Conservation (phyloP, 2,329 filamentous ascomycete genomes). For the Septoria petroselini region DNA sequence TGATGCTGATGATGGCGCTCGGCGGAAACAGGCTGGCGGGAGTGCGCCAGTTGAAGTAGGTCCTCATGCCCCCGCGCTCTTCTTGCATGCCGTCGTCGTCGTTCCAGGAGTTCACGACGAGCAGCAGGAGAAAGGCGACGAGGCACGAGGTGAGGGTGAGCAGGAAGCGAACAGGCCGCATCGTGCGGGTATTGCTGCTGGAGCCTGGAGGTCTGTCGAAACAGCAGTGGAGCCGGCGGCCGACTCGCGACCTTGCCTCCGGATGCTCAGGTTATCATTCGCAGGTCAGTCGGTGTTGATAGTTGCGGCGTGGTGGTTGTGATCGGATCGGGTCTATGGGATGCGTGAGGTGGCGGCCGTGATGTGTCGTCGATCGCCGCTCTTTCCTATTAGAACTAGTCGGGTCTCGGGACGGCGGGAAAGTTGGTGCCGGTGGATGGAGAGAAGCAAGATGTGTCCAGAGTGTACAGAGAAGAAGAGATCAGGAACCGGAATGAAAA, state of each 20-base stretch:
- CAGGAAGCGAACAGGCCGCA: constrained; percentile 43
- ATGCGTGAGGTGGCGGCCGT: background rate
- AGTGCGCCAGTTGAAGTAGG: constrained; percentile 51
- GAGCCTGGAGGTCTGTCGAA: background rate
- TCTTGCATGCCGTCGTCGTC: constrained; percentile 24
- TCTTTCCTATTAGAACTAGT: constrained; percentile 1
- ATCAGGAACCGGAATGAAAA: background rate
- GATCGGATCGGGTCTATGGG: constrained; percentile 4
- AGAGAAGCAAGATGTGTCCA: background rate
- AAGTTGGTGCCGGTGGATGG: background rate
- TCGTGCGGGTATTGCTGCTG: constrained; percentile 25
- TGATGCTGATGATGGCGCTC: constrained; percentile 91
- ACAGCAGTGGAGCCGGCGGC: background rate
- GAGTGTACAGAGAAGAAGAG: background rate
- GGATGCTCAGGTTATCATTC: constrained; percentile 15
- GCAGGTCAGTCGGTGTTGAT: background rate
- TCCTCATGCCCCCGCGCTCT: constrained; percentile 38
- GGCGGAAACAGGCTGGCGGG: constrained; percentile 88
- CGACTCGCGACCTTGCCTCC: constrained; percentile 17
- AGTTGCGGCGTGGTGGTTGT: constrained; percentile 1
- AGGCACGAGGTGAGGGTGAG: constrained; percentile 46
- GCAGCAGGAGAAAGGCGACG: constrained; percentile 44
- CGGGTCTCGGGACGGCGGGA: background rate
- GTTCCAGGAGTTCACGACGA: constrained; percentile 40
- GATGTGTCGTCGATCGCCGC: constrained; percentile 11